Evolutionary conservation across 1,139 yeast genomes (phyloP), one percentile per base, ranked within the genome.

Genomic region (Pichia norvegensis): DNA sequence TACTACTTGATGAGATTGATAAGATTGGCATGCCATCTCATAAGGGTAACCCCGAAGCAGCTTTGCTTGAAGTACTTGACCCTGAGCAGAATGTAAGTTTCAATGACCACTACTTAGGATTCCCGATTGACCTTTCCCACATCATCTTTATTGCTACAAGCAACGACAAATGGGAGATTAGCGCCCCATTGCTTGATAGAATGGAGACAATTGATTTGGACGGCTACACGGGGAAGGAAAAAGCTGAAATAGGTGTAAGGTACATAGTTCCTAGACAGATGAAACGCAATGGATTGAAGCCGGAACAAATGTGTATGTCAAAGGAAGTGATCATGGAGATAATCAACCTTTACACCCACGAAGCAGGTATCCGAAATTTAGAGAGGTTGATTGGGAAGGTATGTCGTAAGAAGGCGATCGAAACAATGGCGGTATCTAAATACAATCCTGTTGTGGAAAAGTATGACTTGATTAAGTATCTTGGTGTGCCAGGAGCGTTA

Each of bases 1-100:
- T 88, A 49, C 69, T 88, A 45, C 70, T 88, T 46, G 97, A 88
- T 64, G 97, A 88, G 63, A 81, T 88, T 52, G 97, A 88, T 65
- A 88, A 88, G 64, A 79, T 90, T 7, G 85, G 82, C 1, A 70
- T 72, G 22, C 75, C 67, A 3, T 70, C 70, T 35, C 70, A 73
- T 50, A 85, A 84, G 56, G 96, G 97, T 2, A 95, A 88, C 59
- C 96, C 96, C 0, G 82, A 92, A 14, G 95, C 95, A 31, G 96
- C 96, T 0, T 69, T 88, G 58, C 70, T 88, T 50, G 96, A 88
- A 61, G 94, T 88, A 0, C 72, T 88, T 54, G 97, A 88, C 58
- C 96, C 97, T 0, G 96, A 88, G 62, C 96, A 88, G 62, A 88
- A 88, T 62, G 68, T 70, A 40, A 73, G 77, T 25, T 88, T 87